Evolutionary conservation across 768 basidiomycete species (phyloP), one percentile per base, ranked within the genome.

Genomic region (Tulasnella sp.): DNA sequence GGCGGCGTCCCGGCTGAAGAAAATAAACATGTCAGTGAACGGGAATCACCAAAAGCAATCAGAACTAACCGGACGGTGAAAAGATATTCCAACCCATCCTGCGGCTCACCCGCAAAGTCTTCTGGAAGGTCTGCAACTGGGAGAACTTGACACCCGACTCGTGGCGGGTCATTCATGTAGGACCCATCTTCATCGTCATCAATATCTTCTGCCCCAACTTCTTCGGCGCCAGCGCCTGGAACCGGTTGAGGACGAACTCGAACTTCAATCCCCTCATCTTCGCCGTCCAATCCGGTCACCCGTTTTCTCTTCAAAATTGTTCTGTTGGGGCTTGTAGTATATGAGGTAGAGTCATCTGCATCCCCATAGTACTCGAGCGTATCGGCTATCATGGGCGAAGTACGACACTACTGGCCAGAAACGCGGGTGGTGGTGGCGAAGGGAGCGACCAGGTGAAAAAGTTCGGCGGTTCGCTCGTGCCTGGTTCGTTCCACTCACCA

Each of bases 51-150:
- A 52, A 38, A 11, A 49, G 8, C 31, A 34, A 25, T 31, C 38
- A 15, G 29, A n/a, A 71, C 77, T n/a, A n/a, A 78, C 78, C 78
- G 39, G 31, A 78, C 78, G 12, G 52, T 31, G 31, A 77, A 78
- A 39, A 78, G 52, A 72, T 78, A 78, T 45, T 78, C 45, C 36
- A 39, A 36, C 14, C 78, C 78, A 49, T 78, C 76, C 17, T 25
- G 15, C 38, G 78, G 78, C 34, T 75, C 76, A 29, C 78, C 78
- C 4, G 69, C 25, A 36, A 72, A 76, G 54, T 72, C 77, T 7
- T 71, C n/a, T 37, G 78, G 77, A 5, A 78, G 76, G 34, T 71
- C 77, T 3, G 78, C 78, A 31, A 78, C 78, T 12, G 78, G 78
- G n/a, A 78, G 78, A 29, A 73, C 77, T 49, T 78, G 77, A 25